Evolutionary conservation across 2,329 filamentous ascomycete species (phyloP), one percentile per base, ranked within the genome.

Genomic region (Colletotrichum cereale): DNA sequence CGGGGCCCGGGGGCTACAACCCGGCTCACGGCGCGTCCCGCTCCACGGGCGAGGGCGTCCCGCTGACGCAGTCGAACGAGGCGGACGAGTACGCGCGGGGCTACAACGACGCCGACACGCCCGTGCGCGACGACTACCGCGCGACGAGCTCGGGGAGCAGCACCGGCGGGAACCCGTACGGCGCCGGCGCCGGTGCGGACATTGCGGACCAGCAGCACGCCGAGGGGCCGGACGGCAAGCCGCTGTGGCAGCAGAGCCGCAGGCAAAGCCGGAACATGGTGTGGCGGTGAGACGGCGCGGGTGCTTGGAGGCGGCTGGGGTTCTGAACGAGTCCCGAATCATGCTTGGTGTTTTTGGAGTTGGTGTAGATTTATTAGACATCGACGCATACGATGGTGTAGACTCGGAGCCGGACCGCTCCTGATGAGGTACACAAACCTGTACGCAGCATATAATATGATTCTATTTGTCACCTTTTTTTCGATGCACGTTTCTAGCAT

Each of bases 241-340:
- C 86, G 6, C 78, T 88, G 47, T 88, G 86, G 86, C 86, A 88
- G 78, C 86, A 88, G 78, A 87, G 87, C 62, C 80, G 86, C 67
- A 81, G 82, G 66, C 84, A 84, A 72, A 82, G 80, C 73, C 80
- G 86, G 62, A 88, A 84, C 76, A 70, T 85, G 73, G 84, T 83
- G 80, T 86, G 84, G 84, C 80, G 84, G 79, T 85, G 76, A 81
- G 67, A 26, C 21, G 56, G 26, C 2, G n/a, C 14, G 18, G 29
- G 18, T 29, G 3, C 2, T 18, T 42, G 14, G n/a, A 1, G 11
- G 11, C 0, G 29, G 29, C 29, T 3, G 26, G 21, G 50, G 50
- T 29, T 42, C 7, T 7, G 36, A 24, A 10, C 8, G 31, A 38
- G n/a, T 18, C 29, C 14, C 5, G 5, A 18, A 48, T 63, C 21